These are phyloP conservation scores for Solanum etuberosum DNA, from an alignment of 257 asterid genomes.

Conservation along the genomic window DNA sequence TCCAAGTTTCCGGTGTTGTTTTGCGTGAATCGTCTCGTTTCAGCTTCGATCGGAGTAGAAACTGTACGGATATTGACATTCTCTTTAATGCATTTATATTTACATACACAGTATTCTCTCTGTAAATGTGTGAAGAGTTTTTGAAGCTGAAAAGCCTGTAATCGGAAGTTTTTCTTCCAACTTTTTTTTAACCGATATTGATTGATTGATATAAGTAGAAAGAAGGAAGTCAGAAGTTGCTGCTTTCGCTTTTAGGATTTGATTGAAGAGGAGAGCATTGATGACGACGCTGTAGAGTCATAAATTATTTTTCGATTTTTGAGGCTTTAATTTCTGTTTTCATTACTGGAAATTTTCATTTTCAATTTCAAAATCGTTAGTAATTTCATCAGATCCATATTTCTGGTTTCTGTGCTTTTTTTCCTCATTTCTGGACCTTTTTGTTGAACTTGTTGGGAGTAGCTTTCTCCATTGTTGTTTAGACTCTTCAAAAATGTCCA, in stretches of 20 bases:
- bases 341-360: neutral
- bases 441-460: neutral
- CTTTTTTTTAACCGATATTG: neutral
- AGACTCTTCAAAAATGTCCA: neutral
- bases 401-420: neutral
- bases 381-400: neutral
- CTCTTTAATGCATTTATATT: neutral
- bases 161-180: neutral
- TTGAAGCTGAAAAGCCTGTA: neutral
- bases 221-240: neutral
- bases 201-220: neutral
- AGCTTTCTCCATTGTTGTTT: neutral
- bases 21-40: neutral
- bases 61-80: neutral
- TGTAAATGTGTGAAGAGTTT: neutral
- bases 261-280: neutral
- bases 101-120: neutral
- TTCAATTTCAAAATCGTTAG: neutral
- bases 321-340: neutral
- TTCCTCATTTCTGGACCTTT: neutral
- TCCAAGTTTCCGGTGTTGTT: neutral
- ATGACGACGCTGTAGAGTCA: neutral
- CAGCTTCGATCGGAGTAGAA: neutral
- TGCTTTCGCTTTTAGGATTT: neutral
- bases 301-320: neutral